Base-by-base conservation (phyloP, 352 stramenopile genomes). In the Phytophthora citrophthora region DNA sequence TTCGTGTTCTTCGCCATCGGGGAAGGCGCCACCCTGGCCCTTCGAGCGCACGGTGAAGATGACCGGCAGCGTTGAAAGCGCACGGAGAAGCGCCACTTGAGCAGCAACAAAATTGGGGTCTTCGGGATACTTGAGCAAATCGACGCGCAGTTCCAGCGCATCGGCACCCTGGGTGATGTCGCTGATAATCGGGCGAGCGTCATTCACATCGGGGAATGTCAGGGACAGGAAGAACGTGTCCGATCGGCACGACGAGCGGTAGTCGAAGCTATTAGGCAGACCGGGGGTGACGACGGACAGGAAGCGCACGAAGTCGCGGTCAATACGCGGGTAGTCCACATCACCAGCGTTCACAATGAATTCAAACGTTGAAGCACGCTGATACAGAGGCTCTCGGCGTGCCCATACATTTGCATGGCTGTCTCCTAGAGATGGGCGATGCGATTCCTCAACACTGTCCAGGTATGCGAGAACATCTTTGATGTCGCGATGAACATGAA, bases 31-130 rank as follows among this genome's bases (percentile, higher is more conserved):
- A 34, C 96, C 97, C 78, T 99, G 97, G 59, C 86, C 67, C 49
- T 91, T 77, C 13, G 95, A 98, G 18, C 97, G 90, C 20, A 99
- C 96, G 0, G 97, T 99, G 66, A 97, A 99, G 36, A 99, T 97
- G 63, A 99, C 94, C 2, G 97, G 96, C 53, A 99, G 83, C 8
- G 83, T 78, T 47, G 94, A 96, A 61, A 98, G 77, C 10, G 94
- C 74, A 15, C 97, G 91, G 41, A 96, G 67, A 58, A 81, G 65
- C 54, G 89, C 81, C 8, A 89, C 82, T 63, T 94, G 83, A 67
- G 75, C 47, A 68, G 83, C 77, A 68, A 97, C 70, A 74, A 92
- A 77, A 41, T 65, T 60, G 38, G 72, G 20, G 86, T 89, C 67
- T 51, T 77, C 61, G 26, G 78, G 73, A 13, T 72, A 62, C 49